Base-by-base conservation (phyloP, 495 filamentous ascomycete genomes). In the Amniculicola lignicola region DNA sequence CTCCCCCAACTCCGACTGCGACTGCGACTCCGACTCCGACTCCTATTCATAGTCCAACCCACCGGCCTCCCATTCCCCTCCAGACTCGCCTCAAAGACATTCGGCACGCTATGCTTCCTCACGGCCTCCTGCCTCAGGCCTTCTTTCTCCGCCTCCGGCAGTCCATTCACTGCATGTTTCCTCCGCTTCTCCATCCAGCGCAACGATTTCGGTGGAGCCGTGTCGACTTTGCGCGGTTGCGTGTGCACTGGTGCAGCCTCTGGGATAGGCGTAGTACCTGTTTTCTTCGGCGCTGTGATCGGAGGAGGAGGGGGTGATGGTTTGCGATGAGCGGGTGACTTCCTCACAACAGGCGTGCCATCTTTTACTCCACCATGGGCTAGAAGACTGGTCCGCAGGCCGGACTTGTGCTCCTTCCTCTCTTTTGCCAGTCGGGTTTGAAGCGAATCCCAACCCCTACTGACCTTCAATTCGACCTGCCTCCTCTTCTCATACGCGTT, bases 11-110 rank as follows among this genome's bases (percentile, higher is more conserved):
- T n/a, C n/a, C n/a, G n/a, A n/a, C n/a, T n/a, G n/a, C n/a, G n/a
- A n/a, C n/a, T n/a, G n/a, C n/a, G n/a, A n/a, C n/a, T n/a, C n/a
- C n/a, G n/a, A n/a, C n/a, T n/a, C n/a, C n/a, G n/a, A n/a, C n/a
- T n/a, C n/a, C n/a, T n/a, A n/a, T n/a, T n/a, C n/a, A n/a, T n/a
- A n/a, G n/a, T n/a, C n/a, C n/a, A n/a, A 33, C 41, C 41, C 2
- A 46, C 22, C 2, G 43, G 3, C 12, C 31, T 9, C 22, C 43
- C 43, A 28, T 31, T 46, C 16, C 43, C 43, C 25, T 28, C 15
- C 43, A 46, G 31, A 29, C 43, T 46, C 22, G 43, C 21, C 43
- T 46, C 22, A 12, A 27, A 46, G 14, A 46, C 43, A 31, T 46
- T 46, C 22, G 43, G 43, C 2, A 46, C 22, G 14, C n/a, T 12